Percentiles rank a stretch among this genome's conserved stretches.
These are phyloP conservation scores for Marasmius oreades DNA, from an alignment of 1,284 basidiomycete species.

Conservation along the genomic window DNA sequence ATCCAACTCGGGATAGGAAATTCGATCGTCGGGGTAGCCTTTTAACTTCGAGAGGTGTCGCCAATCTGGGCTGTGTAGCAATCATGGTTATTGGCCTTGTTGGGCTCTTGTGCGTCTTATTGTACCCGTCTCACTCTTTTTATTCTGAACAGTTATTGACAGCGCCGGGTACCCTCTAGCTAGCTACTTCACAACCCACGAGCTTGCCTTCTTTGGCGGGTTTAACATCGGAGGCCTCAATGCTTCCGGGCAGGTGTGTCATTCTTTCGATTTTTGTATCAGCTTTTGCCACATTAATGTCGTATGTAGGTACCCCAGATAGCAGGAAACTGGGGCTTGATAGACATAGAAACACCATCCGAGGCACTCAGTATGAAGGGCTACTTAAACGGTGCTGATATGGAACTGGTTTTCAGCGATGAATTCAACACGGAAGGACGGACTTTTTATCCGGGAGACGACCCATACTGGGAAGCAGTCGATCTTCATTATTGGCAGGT, in stretches of 20 bases:
- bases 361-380: constrained; percentile 48
- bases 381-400: constrained; percentile 41
- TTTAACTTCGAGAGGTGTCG: constrained; percentile 48
- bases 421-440: constrained; percentile 76
- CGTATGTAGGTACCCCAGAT: constrained; percentile 42
- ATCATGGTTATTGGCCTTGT: constrained; percentile 47
- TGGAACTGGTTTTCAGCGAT: constrained; percentile 61
- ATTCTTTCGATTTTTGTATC: background rate
- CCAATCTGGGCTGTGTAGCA: constrained; percentile 64
- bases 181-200: constrained; percentile 42
- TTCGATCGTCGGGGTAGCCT: constrained; percentile 28
- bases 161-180: constrained; percentile 54
- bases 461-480: constrained; percentile 64
- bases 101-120: constrained; percentile 46
- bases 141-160: background rate
- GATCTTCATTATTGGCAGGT: constrained; percentile 53
- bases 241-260: constrained; percentile 32
- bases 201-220: constrained; percentile 34
- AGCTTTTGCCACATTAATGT: background rate
- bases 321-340: constrained; percentile 51
- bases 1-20: constrained; percentile 24
- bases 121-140: background rate
- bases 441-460: constrained; percentile 63
- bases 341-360: constrained; percentile 65
- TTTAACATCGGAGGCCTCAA: constrained; percentile 76